Conservation (phyloP, 331 rosid species). For the Rosa hybrid region DNA sequence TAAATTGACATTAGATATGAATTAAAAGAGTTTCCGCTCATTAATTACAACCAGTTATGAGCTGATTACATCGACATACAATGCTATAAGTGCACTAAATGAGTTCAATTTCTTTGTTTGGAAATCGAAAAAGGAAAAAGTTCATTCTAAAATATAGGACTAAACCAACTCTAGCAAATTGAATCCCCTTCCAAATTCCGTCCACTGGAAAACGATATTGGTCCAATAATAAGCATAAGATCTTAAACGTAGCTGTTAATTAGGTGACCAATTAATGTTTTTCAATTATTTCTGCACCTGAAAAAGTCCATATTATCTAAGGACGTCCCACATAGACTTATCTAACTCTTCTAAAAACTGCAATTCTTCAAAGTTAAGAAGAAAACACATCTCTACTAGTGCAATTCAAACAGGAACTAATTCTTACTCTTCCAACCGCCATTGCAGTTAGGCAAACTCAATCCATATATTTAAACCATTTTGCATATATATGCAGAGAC, state of each 20-base stretch:
- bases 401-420: neutral
- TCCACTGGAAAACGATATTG: too few species aligned
- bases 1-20: too few species aligned
- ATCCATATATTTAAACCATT: neutral
- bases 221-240: neutral
- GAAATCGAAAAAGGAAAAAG: too few species aligned
- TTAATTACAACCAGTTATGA: too few species aligned
- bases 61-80: too few species aligned
- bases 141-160: neutral
- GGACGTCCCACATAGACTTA: too few species aligned
- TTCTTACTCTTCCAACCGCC: neutral
- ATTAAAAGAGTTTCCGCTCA: too few species aligned
- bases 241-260: neutral
- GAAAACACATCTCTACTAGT: neutral
- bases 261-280: neutral
- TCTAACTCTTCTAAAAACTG: neutral
- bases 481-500: neutral
- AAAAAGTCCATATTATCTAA: neutral
- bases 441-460: neutral
- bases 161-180: neutral
- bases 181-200: neutral
- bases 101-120: neutral
- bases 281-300: neutral
- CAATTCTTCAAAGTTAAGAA: neutral
- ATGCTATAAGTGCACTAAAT: too few species aligned